phyloP scores from a whole-genome alignment of 768 basidiomycete genomes.

The Rhodosporidiobolus sp. region DNA sequence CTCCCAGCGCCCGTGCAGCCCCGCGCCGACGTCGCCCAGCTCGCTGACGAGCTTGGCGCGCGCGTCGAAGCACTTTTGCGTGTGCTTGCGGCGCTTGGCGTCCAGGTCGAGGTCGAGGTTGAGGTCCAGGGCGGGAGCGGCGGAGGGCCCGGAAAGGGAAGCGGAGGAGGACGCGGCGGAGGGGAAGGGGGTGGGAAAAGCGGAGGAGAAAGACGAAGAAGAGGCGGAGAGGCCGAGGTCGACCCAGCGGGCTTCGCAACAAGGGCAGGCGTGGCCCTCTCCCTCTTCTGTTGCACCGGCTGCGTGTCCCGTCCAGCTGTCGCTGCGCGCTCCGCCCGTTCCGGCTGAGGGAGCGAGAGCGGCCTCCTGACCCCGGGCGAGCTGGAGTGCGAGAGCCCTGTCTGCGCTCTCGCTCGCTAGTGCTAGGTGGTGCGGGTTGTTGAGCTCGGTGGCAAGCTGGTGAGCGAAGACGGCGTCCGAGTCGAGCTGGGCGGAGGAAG shows the following conservation, averaged over 20 bases:
- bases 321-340: background rate
- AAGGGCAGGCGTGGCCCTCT: constrained; percentile 3
- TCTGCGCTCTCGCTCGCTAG: background rate
- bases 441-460: background rate
- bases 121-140: no score
- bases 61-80: constrained; percentile 7
- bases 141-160: background rate
- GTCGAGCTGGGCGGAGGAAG: background rate
- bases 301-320: background rate
- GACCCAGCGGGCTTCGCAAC: constrained; percentile 13
- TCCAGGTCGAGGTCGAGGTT: background rate
- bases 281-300: background rate
- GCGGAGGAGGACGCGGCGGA: background rate
- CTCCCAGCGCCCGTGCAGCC: no score
- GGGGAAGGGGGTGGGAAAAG: background rate
- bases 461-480: background rate
- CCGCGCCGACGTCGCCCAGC: background rate
- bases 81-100: constrained; percentile 1
- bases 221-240: background rate
- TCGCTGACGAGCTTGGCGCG: background rate
- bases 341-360: background rate
- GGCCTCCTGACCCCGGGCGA: background rate
- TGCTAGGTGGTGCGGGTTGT: background rate
- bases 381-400: background rate
- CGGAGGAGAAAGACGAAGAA: background rate